Base-by-base conservation (phyloP, 306 rosid genomes). In the Mimosa bimucronata region DNA sequence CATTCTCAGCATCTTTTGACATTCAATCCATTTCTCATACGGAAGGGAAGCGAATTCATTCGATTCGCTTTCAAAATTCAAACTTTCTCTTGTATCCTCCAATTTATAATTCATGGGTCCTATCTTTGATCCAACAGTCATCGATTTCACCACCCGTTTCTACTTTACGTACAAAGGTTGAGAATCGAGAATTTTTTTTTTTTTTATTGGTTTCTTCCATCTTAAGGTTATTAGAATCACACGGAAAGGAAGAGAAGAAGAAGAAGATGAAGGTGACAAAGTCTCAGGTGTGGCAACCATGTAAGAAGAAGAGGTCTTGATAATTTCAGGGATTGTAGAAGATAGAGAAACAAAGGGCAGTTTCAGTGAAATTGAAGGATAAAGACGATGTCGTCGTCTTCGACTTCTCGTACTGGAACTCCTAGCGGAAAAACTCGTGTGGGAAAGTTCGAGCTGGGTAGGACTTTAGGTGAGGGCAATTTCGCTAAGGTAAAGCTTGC, bases 261-360 rank as follows among this genome's bases (percentile, higher is more conserved):
- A 87, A 83, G 50, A 34, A 45, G 50, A 92, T 92, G 97, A 88
- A 88, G 55, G 28, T 88, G 62, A 74, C 83, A 0, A 92, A 92
- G 89, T 88, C 90, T 77, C 90, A 81, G 90, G 94, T 92, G 6
- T 92, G 97, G 97, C 97, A 92, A 60, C 97, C 97, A 6, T 92
- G 97, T 55, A 92, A 92, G 91, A 92, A 90, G 97, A 92, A 92
- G 91, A 75, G 94, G 73, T 80, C 21, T 66, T 84, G 82, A 79
- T 86, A 80, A 68, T 25, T 5, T 31, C 40, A 3, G 34, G 18
- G 13, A 58, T 58, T 58, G 23, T 23, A 48, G 31, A 26, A 30
- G 46, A 12, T 40, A 25, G 37, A 71, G 82, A 53, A 34, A 25
- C 66, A 4, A 29, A 46, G 16, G 34, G 29, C 30, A 7, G 23